Evolutionary conservation across 257 asterid species (phyloP).

Genomic region (Solanum ossicruentum): DNA sequence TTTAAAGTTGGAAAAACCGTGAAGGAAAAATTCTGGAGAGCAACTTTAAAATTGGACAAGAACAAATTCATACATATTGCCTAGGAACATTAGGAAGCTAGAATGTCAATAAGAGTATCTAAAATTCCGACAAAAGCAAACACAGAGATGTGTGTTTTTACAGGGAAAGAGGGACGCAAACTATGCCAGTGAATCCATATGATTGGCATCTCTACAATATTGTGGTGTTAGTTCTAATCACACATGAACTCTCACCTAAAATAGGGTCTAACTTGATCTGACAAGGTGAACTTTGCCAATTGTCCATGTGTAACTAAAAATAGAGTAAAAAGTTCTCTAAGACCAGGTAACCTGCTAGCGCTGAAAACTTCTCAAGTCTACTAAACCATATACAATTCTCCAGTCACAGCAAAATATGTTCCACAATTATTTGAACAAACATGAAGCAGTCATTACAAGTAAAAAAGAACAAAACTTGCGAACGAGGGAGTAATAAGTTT

Average conservation of each 20-base stretch:
- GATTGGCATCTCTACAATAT: background rate
- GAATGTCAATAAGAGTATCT: background rate
- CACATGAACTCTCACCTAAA: background rate
- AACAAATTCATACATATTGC: background rate
- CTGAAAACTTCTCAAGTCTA: background rate
- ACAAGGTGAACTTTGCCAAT: background rate
- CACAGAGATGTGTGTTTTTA: background rate
- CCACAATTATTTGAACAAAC: background rate
- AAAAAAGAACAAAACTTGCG: background rate
- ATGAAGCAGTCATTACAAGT: background rate
- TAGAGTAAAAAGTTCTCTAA: background rate
- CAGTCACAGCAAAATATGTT: background rate
- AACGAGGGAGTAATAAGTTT: background rate
- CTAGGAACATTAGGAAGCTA: background rate
- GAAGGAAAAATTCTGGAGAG: background rate
- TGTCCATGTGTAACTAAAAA: background rate
- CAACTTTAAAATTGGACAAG: background rate
- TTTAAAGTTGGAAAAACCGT: background rate
- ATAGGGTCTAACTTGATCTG: background rate
- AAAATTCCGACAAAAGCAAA: background rate
- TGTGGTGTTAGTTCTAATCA: background rate
- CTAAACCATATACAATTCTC: background rate
- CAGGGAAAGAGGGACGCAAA: background rate
- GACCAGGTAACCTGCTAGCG: background rate
- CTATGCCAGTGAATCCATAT: background rate